Base-by-base conservation (phyloP, 2,329 filamentous ascomycete species). In the Monosporascus sp. region DNA sequence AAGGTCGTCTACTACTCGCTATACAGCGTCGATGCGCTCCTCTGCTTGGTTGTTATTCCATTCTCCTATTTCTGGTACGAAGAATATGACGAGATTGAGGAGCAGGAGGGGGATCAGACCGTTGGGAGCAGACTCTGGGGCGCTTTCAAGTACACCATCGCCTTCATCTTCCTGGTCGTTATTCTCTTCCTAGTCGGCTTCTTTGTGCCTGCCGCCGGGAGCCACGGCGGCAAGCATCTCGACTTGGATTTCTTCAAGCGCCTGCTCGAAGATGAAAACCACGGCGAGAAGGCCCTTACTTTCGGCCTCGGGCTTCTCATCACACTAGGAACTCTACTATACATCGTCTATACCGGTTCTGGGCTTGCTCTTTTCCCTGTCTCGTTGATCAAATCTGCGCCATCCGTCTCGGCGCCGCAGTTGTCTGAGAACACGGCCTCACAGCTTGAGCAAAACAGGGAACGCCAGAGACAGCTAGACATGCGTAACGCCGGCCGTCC, bases 11-110 rank as follows among this genome's bases (percentile, higher is more conserved):
- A 99, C 74, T 97, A 97, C 71, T 80, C 85, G 0, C 80, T 99
- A 0, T 99, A 97, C 75, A 94, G 89, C 62, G 76, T 97, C 60
- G 94, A 99, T 70, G 89, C 91, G 1, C 69, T 97, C 6, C 82
- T 99, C 11, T 99, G 94, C 66, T 77, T 99, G 46, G 70, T 97
- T 18, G 82, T 96, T 45, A 88, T 97, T 20, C 94, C 94, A 0
- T 99, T 99, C 67, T 88, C 92, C 47, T 99, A 99, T 75, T 99
- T 99, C 70, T 97, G 88, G 84, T 94, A 96, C 65, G 94, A 99
- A 70, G 94, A 97, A 70, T 96, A 96, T 60, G 93, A 97, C 64
- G 91, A 97, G 72, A 86, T 93, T 20, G 91, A 91, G 56, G 81
- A 87, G 37, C 89, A 96, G 63, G 83, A 89, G 55, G 89, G 90